Evolutionary conservation across 1,284 basidiomycete species (phyloP).

Genomic region (Cryptococcus wingfieldii): DNA sequence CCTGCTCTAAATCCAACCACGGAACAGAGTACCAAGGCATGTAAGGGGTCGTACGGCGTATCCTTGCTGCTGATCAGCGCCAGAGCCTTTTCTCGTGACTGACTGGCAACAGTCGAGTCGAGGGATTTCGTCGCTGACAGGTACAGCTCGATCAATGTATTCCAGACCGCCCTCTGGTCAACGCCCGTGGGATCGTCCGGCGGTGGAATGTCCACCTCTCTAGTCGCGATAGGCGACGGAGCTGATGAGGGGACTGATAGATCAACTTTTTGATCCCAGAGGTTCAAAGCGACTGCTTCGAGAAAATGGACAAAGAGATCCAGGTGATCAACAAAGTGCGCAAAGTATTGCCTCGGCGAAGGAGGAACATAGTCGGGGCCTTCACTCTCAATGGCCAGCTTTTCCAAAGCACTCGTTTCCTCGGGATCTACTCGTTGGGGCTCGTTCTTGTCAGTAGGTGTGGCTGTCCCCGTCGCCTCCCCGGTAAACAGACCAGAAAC

Average conservation of each 20-base stretch:
- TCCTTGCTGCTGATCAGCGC: conserved; percentile 58
- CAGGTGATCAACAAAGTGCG: conserved; percentile 89
- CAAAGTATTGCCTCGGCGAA: conserved; percentile 82
- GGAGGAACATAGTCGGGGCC: conserved; percentile 56
- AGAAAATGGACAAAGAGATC: conserved; percentile 80
- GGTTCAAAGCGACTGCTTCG: conserved; percentile 72
- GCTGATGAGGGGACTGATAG: not conserved
- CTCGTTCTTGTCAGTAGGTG: conserved; percentile 16
- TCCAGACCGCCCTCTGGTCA: conserved; percentile 89
- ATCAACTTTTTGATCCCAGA: conserved; percentile 72
- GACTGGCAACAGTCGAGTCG: conserved; percentile 22
- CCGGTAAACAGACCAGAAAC: conserved; percentile 42
- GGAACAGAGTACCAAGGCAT: conserved; percentile 90
- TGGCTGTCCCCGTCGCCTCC: conserved; percentile 47
- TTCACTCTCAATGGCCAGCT: not conserved
- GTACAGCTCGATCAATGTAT: conserved; percentile 91
- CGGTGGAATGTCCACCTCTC: conserved; percentile 8
- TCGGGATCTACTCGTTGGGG: conserved; percentile 19
- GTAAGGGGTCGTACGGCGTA: conserved; percentile 81
- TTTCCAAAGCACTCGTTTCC: conserved; percentile 39
- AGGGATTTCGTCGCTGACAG: conserved; percentile 53
- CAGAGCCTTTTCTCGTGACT: conserved; percentile 58
- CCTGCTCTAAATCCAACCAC: conserved; percentile 75
- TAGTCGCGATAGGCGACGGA: not conserved
- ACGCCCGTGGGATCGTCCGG: conserved; percentile 61